phyloP scores from a whole-genome alignment of 345 rosid species.

The Cardamine chenopodiifolia region DNA sequence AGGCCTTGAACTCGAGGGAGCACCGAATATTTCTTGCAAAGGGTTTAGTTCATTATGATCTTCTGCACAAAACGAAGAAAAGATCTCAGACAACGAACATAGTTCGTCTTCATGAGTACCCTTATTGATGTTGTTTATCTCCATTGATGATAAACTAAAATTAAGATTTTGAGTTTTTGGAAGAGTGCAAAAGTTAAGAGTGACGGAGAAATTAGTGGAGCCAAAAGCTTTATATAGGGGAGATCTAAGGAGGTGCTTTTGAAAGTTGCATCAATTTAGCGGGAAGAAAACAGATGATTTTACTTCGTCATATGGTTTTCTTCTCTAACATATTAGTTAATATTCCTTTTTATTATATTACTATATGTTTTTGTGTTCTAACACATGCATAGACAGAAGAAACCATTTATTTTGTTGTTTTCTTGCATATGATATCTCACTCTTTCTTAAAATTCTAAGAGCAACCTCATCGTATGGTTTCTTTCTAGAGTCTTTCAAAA shows the following conservation, averaged over 20 bases:
- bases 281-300: neutral
- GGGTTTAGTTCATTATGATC: slow-evolving; percentile 23
- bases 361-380: neutral
- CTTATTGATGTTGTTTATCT: neutral
- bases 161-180: slow-evolving; percentile 10
- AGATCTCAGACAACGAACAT: neutral
- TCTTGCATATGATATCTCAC: neutral
- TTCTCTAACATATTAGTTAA: neutral
- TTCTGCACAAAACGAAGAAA: slow-evolving; percentile 6
- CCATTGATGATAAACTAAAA: slow-evolving; percentile 12
- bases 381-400: slow-evolving; percentile 6
- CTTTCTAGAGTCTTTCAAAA: no score
- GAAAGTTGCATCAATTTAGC: slow-evolving; percentile 8
- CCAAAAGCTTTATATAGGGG: slow-evolving; percentile 8
- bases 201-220: neutral
- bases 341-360: neutral
- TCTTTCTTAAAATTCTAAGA: slow-evolving; percentile 32
- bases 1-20: slow-evolving; percentile 11
- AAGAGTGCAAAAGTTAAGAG: neutral
- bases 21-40: slow-evolving; percentile 34
- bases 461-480: no score
- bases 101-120: slow-evolving; percentile 6
- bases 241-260: neutral
- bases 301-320: slow-evolving; percentile 21
- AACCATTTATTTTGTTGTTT: neutral